phyloP scores from a whole-genome alignment of 2,329 filamentous ascomycete genomes.

The Leptodontidium sp. region DNA sequence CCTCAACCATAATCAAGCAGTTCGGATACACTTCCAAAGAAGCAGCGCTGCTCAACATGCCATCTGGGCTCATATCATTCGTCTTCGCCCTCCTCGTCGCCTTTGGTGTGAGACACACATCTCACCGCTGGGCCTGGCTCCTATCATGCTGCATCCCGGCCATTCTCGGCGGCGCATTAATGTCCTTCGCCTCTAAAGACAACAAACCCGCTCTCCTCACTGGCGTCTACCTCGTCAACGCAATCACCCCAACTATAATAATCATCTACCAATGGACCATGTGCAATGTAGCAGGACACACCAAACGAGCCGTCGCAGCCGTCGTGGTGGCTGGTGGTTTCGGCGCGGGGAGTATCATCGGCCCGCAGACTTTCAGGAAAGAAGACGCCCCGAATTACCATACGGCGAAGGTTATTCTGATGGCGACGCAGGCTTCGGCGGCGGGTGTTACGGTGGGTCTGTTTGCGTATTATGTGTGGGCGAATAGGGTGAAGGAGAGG shows the following conservation, averaged over 20 bases:
- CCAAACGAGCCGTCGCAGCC: conserved; percentile 58
- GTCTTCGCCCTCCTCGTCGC: conserved; percentile 59
- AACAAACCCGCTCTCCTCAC: conserved; percentile 57
- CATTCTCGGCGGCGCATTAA: conserved; percentile 52
- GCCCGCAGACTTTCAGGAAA: conserved; percentile 62
- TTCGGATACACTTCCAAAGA: conserved; percentile 55
- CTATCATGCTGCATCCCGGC: conserved; percentile 56
- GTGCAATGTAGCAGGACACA: conserved; percentile 58
- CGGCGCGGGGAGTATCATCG: conserved; percentile 64
- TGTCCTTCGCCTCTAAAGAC: conserved; percentile 59
- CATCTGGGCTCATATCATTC: conserved; percentile 58
- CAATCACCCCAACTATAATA: conserved; percentile 55
- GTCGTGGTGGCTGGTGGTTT: conserved; percentile 56
- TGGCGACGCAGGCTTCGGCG: conserved; percentile 51
- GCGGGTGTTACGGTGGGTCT: neutral
- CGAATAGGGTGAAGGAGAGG: neutral
- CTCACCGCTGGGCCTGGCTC: conserved; percentile 60
- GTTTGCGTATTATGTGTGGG: neutral
- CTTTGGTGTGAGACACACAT: conserved; percentile 55
- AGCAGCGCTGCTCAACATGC: conserved; percentile 62
- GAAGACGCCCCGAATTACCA: conserved; percentile 59
- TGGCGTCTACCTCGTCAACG: conserved; percentile 61
- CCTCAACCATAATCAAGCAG: conserved; percentile 59
- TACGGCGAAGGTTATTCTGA: conserved; percentile 61
- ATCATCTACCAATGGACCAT: conserved; percentile 57